Conservation (phyloP, 2,329 filamentous ascomycete species). For the Fusarium nisikadoi region DNA sequence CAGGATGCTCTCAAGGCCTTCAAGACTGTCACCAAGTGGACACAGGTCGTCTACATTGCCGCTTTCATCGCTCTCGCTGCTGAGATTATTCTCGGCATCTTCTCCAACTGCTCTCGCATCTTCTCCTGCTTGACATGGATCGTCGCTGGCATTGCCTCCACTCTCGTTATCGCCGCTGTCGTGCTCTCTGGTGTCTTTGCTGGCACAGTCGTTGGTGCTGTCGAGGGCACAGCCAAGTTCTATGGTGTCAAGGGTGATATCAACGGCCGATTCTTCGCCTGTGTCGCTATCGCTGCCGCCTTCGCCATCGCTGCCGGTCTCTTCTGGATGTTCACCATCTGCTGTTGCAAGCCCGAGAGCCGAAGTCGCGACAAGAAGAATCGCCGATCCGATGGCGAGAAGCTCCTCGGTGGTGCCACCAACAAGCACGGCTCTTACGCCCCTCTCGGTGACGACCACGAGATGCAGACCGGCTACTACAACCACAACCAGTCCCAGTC, state of each 20-base stretch:
- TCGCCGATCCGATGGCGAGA: slow-evolving; percentile 58
- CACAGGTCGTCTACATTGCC: slow-evolving; percentile 82
- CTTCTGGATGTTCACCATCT: slow-evolving; percentile 93
- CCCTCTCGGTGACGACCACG: slow-evolving; percentile 49
- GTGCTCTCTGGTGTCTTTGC: slow-evolving; percentile 80
- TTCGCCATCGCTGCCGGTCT: slow-evolving; percentile 80
- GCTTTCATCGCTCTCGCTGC: slow-evolving; percentile 75
- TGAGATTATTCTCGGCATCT: slow-evolving; percentile 81
- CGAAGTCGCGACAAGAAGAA: slow-evolving; percentile 50
- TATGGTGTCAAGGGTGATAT: slow-evolving; percentile 77
- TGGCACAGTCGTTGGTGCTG: slow-evolving; percentile 69
- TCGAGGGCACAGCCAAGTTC: slow-evolving; percentile 66
- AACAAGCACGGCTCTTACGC: slow-evolving; percentile 52
- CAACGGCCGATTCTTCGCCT: slow-evolving; percentile 75
- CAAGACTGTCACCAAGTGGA: slow-evolving; percentile 79
- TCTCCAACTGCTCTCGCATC: slow-evolving; percentile 84
- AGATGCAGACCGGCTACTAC: slow-evolving; percentile 53
- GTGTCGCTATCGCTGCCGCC: slow-evolving; percentile 82
- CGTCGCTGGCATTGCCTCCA: slow-evolving; percentile 70
- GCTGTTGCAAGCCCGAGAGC: slow-evolving; percentile 72
- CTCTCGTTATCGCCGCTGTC: slow-evolving; percentile 70
- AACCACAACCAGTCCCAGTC: slow-evolving; percentile 48
- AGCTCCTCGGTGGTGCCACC: slow-evolving; percentile 56
- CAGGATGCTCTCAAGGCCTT: slow-evolving; percentile 77
- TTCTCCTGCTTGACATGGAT: slow-evolving; percentile 86